Conservation (phyloP, 257 asterid species). For the Ballota nigra region DNA sequence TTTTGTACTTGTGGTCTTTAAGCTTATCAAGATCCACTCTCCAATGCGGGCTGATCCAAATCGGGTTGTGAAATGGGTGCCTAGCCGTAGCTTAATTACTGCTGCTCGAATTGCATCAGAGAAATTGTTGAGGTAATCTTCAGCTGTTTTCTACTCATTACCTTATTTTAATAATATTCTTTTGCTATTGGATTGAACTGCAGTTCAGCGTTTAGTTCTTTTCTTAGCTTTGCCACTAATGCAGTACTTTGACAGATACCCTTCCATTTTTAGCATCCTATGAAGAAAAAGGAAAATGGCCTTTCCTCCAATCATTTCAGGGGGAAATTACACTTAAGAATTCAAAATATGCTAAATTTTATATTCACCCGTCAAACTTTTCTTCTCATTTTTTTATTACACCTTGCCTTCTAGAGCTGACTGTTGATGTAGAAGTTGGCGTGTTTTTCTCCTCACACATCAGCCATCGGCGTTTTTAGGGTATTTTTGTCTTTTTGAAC, state of each 20-base stretch:
- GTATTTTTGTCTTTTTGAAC: background rate
- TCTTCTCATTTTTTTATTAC: background rate
- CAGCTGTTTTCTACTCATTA: background rate
- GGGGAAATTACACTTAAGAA: background rate
- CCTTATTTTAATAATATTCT: background rate
- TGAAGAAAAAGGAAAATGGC: background rate
- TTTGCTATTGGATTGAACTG: background rate
- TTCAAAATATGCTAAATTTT: background rate
- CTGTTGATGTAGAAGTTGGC: background rate
- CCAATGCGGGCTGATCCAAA: constrained; percentile 92
- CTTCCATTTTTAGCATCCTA: constrained; percentile 1
- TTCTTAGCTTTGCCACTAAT: background rate
- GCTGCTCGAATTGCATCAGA: constrained; percentile 86
- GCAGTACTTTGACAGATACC: background rate
- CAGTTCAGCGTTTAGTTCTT: background rate
- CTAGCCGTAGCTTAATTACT: constrained; percentile 54
- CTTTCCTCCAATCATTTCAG: background rate
- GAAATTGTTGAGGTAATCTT: constrained; percentile 63
- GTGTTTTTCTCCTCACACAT: background rate
- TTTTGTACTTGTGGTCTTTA: constrained; percentile 19
- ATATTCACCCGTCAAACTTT: background rate
- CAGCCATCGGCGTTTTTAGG: background rate
- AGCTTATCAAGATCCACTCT: constrained; percentile 93
- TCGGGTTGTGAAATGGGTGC: constrained; percentile 73
- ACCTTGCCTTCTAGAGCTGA: background rate